Percentiles rank a stretch among this genome's conserved stretches.
These are phyloP conservation scores for Cutaneotrichosporon daszewskae DNA, from an alignment of 1,284 basidiomycete species.

Conservation along the genomic window DNA sequence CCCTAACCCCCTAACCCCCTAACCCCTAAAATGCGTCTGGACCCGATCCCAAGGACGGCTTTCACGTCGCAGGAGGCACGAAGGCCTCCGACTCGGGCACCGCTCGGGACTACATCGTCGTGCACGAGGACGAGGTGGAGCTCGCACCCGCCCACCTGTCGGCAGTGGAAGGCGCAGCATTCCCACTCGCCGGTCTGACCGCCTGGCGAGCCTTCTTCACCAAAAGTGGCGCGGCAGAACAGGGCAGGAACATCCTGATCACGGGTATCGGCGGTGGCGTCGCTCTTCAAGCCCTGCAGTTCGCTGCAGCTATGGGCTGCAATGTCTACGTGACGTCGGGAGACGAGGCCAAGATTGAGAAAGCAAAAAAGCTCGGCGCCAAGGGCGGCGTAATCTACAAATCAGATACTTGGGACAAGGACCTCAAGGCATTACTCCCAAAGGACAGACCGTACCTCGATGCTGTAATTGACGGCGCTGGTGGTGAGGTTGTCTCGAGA, in stretches of 20 bases:
- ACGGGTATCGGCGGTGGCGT: conserved; percentile 19
- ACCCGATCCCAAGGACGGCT: conserved; percentile 3
- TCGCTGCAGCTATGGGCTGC: conserved; percentile 12
- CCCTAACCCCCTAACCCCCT: too few relatives aligned
- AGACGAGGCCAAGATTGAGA: conserved; percentile 9
- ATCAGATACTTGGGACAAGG: conserved; percentile 14
- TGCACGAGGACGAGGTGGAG: conserved; percentile 13
- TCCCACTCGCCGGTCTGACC: conserved; percentile 13
- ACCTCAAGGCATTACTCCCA: conserved; percentile 16
- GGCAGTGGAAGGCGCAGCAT: conserved; percentile 9
- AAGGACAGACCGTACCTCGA: conserved; percentile 16
- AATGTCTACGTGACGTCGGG: conserved; percentile 15
- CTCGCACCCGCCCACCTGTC: conserved; percentile 13
- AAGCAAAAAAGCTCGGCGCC: conserved; percentile 12
- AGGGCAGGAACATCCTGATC: conserved; percentile 16
- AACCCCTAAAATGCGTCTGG: too few relatives aligned
- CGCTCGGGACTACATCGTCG: conserved; percentile 13
- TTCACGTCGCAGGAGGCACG: conserved; percentile 16
- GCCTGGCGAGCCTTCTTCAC: conserved; percentile 16
- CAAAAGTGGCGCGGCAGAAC: conserved; percentile 10
- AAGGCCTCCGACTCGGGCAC: conserved; percentile 12
- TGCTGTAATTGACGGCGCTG: conserved; percentile 16
- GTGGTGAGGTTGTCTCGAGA: conserved; percentile 13
- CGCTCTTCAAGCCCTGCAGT: conserved; percentile 15
- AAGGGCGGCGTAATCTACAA: conserved; percentile 16